These are phyloP conservation scores for Pinus albicaulis DNA, from an alignment of 75 land plant species.

Conservation along the genomic window DNA sequence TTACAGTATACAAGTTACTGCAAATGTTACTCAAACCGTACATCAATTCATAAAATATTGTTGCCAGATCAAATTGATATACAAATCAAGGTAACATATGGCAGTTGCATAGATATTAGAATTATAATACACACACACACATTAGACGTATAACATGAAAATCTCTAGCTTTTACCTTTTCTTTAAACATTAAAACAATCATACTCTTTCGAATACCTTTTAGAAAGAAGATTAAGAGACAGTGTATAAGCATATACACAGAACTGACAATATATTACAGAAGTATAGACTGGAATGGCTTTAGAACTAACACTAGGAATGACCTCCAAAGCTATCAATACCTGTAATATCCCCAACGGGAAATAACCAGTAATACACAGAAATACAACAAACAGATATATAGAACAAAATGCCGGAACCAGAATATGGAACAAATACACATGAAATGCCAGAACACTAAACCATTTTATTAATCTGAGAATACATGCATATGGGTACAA, in stretches of 20 bases:
- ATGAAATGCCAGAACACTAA: no score
- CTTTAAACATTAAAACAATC: constrained; percentile 3
- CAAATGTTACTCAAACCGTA: not conserved
- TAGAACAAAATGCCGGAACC: no score
- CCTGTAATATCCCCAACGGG: no score
- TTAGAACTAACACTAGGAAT: not conserved
- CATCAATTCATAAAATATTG: not conserved
- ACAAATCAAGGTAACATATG: not conserved
- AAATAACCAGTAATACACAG: no score
- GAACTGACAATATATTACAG: not conserved
- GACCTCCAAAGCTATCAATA: not conserved
- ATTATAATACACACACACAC: not conserved
- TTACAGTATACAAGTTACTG: not conserved
- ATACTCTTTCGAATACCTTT: not conserved
- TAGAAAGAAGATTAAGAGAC: not conserved
- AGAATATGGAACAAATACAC: no score
- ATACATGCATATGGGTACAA: no score
- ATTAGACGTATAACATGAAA: not conserved
- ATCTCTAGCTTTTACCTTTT: not conserved
- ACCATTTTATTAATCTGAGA: no score
- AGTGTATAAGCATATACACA: not conserved
- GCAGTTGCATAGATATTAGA: not conserved
- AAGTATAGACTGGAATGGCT: not conserved
- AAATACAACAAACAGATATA: no score
- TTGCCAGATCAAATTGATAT: not conserved